A percentile compares a stretch with the other conserved stretches of the same genome.
These are phyloP conservation scores for Sordaria brevicollis DNA, from an alignment of 495 filamentous ascomycete species.

Conservation along the genomic window DNA sequence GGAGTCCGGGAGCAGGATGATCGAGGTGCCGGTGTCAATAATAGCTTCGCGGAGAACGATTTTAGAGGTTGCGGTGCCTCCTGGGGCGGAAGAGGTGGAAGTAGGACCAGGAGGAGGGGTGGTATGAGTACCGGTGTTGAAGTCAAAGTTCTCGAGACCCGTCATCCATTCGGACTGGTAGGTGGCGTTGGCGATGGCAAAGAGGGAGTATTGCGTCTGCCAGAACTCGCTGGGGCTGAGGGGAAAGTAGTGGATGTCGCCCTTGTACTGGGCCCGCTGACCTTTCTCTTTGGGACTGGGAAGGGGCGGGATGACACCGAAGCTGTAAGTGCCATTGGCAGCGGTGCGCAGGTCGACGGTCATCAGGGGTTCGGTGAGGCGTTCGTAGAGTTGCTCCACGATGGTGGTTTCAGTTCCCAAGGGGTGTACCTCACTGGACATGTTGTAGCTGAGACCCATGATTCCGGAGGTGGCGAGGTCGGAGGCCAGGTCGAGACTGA, in stretches of 20 bases:
- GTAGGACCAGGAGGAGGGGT: background rate
- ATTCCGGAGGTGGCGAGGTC: conserved; percentile 24
- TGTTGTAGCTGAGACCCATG: conserved; percentile 21
- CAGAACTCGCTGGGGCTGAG: conserved; percentile 57
- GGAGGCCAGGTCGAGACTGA: conserved; percentile 18
- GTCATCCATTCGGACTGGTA: conserved; percentile 21
- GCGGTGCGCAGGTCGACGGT: conserved; percentile 57
- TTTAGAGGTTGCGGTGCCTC: too few relatives aligned
- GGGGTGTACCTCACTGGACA: conserved; percentile 29
- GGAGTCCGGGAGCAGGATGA: conserved; percentile 53
- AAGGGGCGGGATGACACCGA: conserved; percentile 48
- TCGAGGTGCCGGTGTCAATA: conserved; percentile 65
- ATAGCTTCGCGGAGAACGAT: conserved; percentile 43
- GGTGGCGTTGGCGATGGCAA: conserved; percentile 39
- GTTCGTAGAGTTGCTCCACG: conserved; percentile 52
- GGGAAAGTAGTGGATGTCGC: conserved; percentile 47
- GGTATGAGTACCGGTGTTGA: background rate
- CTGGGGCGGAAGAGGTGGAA: background rate
- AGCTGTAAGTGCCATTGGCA: conserved; percentile 60
- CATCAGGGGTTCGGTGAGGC: conserved; percentile 44
- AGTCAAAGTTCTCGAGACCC: background rate
- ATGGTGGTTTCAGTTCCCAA: conserved; percentile 45
- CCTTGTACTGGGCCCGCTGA: conserved; percentile 42
- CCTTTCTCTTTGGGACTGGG: background rate
- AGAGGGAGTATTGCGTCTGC: conserved; percentile 47